phyloP scores from a whole-genome alignment of 495 filamentous ascomycete species.

The Penicillium goetzii region DNA sequence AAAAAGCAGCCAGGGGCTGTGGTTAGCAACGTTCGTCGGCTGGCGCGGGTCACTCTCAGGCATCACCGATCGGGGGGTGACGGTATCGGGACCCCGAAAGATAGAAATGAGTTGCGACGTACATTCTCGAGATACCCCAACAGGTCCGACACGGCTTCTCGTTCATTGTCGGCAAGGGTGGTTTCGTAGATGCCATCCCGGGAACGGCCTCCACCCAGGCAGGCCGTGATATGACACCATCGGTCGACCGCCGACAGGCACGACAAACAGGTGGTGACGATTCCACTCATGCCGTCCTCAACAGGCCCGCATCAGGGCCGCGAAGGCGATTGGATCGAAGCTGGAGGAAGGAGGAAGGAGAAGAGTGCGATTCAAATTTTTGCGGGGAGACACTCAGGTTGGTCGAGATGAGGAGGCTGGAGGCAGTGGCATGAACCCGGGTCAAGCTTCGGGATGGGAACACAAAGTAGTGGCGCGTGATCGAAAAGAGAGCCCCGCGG shows the following conservation, averaged over 20 bases:
- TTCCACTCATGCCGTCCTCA: constrained; percentile 46
- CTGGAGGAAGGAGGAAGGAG: not conserved
- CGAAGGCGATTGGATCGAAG: constrained; percentile 4
- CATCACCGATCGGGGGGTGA: constrained; percentile 12
- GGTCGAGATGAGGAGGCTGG: constrained; percentile 11
- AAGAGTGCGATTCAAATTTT: constrained; percentile 10
- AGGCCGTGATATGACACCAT: constrained; percentile 54
- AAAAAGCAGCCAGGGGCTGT: not conserved
- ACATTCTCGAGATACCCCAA: constrained; percentile 96
- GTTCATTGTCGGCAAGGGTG: constrained; percentile 91
- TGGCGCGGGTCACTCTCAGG: not conserved
- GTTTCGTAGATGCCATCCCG: constrained; percentile 95
- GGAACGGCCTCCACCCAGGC: constrained; percentile 69
- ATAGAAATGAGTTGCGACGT: constrained; percentile 34
- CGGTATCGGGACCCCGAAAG: not conserved
- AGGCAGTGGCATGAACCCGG: constrained; percentile 17
- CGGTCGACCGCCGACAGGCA: constrained; percentile 51
- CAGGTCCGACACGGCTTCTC: constrained; percentile 95
- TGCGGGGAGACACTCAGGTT: constrained; percentile 4
- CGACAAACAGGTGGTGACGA: constrained; percentile 47
- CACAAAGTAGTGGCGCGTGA: constrained; percentile 32
- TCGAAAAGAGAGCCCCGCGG: not conserved
- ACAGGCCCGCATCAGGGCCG: constrained; percentile 39
- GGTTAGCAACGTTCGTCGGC: constrained; percentile 17
- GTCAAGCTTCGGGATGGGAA: constrained; percentile 24